Evolutionary conservation across 2,329 filamentous ascomycete species (phyloP), one percentile per base, ranked within the genome.

Genomic region (Juglanconis oblonga): DNA sequence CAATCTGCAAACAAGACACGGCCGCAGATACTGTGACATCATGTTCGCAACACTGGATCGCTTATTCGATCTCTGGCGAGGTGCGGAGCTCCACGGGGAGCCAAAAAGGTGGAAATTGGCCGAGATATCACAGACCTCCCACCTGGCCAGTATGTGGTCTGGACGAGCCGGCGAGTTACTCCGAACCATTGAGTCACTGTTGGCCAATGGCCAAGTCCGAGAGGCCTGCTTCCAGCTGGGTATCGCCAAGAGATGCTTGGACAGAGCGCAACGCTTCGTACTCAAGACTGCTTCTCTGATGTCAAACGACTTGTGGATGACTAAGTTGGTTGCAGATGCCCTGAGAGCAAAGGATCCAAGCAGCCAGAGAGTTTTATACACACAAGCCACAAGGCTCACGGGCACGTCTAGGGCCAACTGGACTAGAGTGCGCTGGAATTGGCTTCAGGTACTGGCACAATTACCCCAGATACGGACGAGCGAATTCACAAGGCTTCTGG

Each of bases 381-480:
- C 54, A 29, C 51, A 52, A n/a, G 54, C 53, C 8, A 52, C 54
- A 52, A 44, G 42, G 45, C 51, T 61, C 31, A 11, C 50, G 17
- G 58, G 47, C 33, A 9, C 3, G 7, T 31, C 36, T 11, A 36
- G 5, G 36, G 9, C 6, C 6, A 50, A 13, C 13, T 63, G 55
- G 36, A 52, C 36, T 17, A 51, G 55, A 40, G 31, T 66, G 52
- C 64, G 57, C 50, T 68, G 67, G 61, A 65, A 62, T 48, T 71
- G 68, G 68, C 67, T 71, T 32, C 64, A 63, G 35, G 58, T 67
- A 35, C 57, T 71, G 17, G 67, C 68, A 44, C 66, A 63, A 5
- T 51, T 66, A 55, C 65, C 64, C 45, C 40, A 47, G 0, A 40
- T 63, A 32, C 35, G 6, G 3, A 45, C 56, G 8, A 35, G 45